These are phyloP conservation scores for Spinellus fusiger DNA, from an alignment of 192 early-diverging fungal species.

Conservation along the genomic window DNA sequence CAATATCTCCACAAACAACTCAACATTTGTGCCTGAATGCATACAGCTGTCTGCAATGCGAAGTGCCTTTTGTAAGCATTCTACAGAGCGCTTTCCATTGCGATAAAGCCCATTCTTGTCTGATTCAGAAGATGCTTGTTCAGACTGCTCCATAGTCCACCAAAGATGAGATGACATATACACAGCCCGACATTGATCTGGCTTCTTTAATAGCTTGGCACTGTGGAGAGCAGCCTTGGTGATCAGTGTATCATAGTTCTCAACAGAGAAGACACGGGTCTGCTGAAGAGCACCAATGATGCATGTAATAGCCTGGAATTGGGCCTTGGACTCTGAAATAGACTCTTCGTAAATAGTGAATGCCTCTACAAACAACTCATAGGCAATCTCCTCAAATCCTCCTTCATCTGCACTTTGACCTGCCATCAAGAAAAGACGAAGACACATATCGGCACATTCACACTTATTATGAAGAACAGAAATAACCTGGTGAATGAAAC, in stretches of 20 bases:
- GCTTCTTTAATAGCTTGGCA: conserved; percentile 85
- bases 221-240: conserved; percentile 89
- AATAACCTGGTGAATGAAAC: conserved; percentile 86
- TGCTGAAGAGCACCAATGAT: conserved; percentile 84
- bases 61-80: conserved; percentile 90
- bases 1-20: conserved; percentile 96
- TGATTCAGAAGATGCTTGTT: conserved; percentile 20
- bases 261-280: conserved; percentile 74
- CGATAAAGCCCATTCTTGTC: conserved; percentile 57
- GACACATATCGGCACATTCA: conserved; percentile 50
- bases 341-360: conserved; percentile 97
- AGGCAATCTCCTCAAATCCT: conserved; percentile 88
- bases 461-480: conserved; percentile 63
- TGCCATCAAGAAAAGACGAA: conserved; percentile 82
- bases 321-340: conserved; percentile 86
- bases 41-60: conserved; percentile 93
- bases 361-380: conserved; percentile 97
- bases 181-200: conserved; percentile 89
- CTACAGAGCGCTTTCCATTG: conserved; percentile 85
- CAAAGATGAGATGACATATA: conserved; percentile 85
- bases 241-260: conserved; percentile 94
- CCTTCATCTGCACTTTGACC: conserved; percentile 83
- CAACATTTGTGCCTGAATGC: conserved; percentile 83
- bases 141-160: conserved; percentile 67
- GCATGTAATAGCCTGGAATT: conserved; percentile 83